These are phyloP conservation scores for Allium sativum DNA, from an alignment of 106 monocot species.

Conservation along the genomic window DNA sequence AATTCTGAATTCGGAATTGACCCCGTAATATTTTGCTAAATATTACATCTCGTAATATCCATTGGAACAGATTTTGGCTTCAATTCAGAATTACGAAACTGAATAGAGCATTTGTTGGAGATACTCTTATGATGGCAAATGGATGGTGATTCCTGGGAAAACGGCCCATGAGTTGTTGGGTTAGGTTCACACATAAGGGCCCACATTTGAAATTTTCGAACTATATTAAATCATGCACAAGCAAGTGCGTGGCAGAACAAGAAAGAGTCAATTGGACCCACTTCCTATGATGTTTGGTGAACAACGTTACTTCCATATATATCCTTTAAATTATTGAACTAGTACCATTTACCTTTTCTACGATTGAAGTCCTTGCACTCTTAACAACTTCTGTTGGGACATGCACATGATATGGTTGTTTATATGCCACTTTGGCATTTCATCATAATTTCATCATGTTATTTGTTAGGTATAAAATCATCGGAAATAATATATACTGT, in stretches of 20 bases:
- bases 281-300: slow-evolving; percentile 1
- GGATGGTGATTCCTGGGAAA: neutral
- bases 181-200: neutral
- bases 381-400: neutral
- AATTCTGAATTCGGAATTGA: too few species aligned
- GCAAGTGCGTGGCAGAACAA: neutral
- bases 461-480: neutral
- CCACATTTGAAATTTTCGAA: slow-evolving; percentile 4
- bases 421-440: neutral
- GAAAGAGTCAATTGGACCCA: neutral
- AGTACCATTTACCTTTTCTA: neutral
- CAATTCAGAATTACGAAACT: too few species aligned
- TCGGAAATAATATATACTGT: too few species aligned
- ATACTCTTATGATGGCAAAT: neutral
- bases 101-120: too few species aligned
- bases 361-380: neutral
- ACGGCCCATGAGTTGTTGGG: slow-evolving; percentile 3
- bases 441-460: neutral
- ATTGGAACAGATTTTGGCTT: too few species aligned
- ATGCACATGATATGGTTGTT: slow-evolving; percentile 9
- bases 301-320: neutral
- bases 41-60: too few species aligned
- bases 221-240: neutral
- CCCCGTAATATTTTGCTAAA: too few species aligned
- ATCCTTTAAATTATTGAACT: neutral